Evolutionary conservation across 257 asterid species (phyloP).

Genomic region (Handroanthus guayacan): DNA sequence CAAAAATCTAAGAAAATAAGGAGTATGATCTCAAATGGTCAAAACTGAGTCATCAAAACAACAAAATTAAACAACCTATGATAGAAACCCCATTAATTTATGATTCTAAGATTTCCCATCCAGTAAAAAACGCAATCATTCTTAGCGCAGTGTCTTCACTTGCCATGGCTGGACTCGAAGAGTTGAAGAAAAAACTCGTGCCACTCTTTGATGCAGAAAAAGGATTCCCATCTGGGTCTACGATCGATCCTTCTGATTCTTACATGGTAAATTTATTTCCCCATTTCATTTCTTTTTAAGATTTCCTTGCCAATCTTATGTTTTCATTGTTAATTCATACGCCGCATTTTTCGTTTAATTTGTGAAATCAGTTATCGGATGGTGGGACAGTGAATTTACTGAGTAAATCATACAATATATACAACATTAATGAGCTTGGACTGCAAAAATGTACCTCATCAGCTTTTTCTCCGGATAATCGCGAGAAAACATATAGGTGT

Average conservation of each 20-base stretch:
- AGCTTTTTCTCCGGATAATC: slow-evolving; percentile 57
- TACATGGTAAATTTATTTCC: slow-evolving; percentile 52
- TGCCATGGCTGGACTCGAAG: slow-evolving; percentile 91
- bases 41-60: neutral
- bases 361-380: slow-evolving; percentile 66
- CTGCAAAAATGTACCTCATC: slow-evolving; percentile 85
- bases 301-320: neutral
- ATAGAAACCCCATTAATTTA: neutral
- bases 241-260: slow-evolving; percentile 84
- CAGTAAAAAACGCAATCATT: neutral
- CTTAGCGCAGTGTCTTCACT: slow-evolving; percentile 12
- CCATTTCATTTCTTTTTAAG: neutral
- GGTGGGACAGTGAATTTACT: slow-evolving; percentile 90
- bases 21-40: too few species aligned
- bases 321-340: slow-evolving; percentile 12
- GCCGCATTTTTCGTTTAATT: neutral
- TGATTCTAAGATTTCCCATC: neutral
- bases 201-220: slow-evolving; percentile 97
- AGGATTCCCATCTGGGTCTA: slow-evolving; percentile 84
- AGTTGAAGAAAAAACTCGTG: slow-evolving; percentile 84
- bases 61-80: neutral
- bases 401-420: slow-evolving; percentile 89
- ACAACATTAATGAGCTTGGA: slow-evolving; percentile 95
- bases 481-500: slow-evolving; percentile 87
- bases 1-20: too few species aligned